Conservation (phyloP, 2,329 filamentous ascomycete genomes). For the Macrophomina tecta region DNA sequence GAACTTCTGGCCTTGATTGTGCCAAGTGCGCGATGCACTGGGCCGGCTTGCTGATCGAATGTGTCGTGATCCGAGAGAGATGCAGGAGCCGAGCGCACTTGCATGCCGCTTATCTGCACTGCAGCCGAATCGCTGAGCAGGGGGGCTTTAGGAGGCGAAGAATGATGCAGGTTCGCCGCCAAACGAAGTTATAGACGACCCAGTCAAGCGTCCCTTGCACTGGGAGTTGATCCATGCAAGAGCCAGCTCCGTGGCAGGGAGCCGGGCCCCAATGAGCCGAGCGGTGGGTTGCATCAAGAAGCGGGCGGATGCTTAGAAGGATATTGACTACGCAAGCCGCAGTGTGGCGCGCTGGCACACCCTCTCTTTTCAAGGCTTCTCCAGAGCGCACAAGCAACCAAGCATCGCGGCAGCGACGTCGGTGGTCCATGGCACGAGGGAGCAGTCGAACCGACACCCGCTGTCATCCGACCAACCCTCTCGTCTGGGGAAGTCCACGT, state of each 20-base stretch:
- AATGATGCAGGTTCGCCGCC: background rate
- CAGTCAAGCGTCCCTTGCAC: background rate
- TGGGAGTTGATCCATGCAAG: background rate
- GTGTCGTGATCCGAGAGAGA: background rate
- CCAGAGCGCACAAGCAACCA: background rate
- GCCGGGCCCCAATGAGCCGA: background rate
- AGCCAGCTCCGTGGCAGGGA: background rate
- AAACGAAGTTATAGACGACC: background rate
- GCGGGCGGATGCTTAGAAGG: background rate
- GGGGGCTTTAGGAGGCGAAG: too few relatives aligned
- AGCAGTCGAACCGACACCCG: background rate
- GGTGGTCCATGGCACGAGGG: background rate
- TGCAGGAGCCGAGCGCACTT: background rate
- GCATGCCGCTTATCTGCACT: background rate
- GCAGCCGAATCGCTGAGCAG: background rate
- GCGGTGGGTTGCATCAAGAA: background rate
- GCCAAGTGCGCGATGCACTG: background rate
- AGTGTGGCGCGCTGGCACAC: background rate
- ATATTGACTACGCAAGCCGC: background rate
- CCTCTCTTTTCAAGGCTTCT: background rate
- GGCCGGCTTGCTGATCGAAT: background rate
- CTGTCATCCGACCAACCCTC: background rate
- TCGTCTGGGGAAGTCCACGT: constrained; percentile 4
- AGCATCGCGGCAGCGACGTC: background rate
- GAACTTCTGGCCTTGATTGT: background rate